Base-by-base conservation (phyloP, 371 early-diverging fungal genomes). In the Syncephalastrum monosporum region DNA sequence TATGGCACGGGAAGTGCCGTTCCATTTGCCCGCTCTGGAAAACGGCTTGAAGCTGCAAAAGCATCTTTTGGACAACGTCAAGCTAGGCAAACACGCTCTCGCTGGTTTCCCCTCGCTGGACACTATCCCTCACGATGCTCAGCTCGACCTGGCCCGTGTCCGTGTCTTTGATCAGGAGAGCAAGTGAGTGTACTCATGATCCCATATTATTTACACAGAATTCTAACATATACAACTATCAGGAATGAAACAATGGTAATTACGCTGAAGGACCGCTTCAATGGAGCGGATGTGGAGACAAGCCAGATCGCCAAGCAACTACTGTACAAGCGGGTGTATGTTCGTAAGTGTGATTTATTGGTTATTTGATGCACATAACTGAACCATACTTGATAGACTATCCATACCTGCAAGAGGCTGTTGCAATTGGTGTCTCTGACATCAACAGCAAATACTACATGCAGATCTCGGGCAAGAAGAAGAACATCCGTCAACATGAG, bases 21-120 rank as follows among this genome's bases (percentile, higher is more conserved):
- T 78, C 54, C 59, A 77, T 27, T 68, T 89, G 7, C 91, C 90
- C 38, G 46, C 65, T 3, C 59, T 88, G 33, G 81, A 81, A 10
- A 74, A 72, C 6, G 71, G 74, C 5, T 60, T 69, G n/a, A 57
- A 68, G 1, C 75, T 93, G 16, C 59, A 68, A 45, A 83, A 86
- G 49, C 88, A 87, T 1, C 75, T 96, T 51, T 74, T 84, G 33
- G 63, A 77, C 16, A 94, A 91, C 5, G 86, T 86, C 1, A 65
- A 73, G 33, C 66, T 86, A 17, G 95, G 97, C 10, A 80, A 76
- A 14, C 64, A 77, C 43, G 64, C 86, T 24, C 71, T 88, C n/a
- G 85, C 96, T 14, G 98, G 98, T 10, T 98, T 98, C 71, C 98
- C 98, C 17, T 82, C 93, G 1, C 65, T 98, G 47, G 65, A 90